These are phyloP conservation scores for Silene uniflora DNA, from an alignment of 148 eudicot species.

Conservation along the genomic window DNA sequence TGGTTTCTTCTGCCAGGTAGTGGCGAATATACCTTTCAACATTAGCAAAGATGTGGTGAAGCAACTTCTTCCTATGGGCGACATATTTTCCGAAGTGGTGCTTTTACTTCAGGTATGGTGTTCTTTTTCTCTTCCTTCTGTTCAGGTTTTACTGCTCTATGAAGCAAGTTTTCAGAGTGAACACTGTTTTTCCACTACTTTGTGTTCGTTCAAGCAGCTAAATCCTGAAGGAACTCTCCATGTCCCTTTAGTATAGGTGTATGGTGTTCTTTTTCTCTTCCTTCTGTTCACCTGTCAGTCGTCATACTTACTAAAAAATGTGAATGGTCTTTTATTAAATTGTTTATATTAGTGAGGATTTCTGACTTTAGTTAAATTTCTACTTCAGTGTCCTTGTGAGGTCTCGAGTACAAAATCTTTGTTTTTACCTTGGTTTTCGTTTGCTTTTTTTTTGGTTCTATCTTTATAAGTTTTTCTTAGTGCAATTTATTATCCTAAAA, in stretches of 20 bases:
- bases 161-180: background rate
- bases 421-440: background rate
- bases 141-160: constrained; percentile 33
- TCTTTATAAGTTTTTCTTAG: background rate
- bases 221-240: no score
- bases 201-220: background rate
- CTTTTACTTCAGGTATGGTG: constrained; percentile 77
- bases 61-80: constrained; percentile 98
- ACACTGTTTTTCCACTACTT: background rate
- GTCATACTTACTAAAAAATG: background rate
- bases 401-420: background rate
- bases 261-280: no score
- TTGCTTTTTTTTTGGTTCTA: background rate
- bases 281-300: no score
- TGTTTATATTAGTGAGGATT: background rate
- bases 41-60: constrained; percentile 86
- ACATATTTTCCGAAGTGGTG: constrained; percentile 86
- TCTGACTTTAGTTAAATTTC: background rate
- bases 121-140: background rate
- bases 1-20: constrained; percentile 49
- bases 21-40: constrained; percentile 91
- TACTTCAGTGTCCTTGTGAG: background rate
- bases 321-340: background rate
- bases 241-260: background rate
- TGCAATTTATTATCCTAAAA: background rate